These are phyloP conservation scores for Solanum gracilifrons DNA, from an alignment of 257 asterid genomes.

Conservation along the genomic window DNA sequence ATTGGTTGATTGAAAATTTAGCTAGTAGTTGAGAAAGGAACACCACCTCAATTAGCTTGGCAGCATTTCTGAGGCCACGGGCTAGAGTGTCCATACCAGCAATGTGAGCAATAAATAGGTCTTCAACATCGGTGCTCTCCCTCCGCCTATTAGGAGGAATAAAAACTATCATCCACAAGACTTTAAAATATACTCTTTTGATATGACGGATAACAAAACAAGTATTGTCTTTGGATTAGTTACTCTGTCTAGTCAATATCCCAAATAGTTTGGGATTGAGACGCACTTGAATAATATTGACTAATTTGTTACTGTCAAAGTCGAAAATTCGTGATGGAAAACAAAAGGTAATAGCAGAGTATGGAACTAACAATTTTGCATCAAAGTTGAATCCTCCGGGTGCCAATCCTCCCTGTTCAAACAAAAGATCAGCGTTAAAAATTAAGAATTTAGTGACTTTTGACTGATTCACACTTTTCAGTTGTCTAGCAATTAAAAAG, in stretches of 20 bases:
- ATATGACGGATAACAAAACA: not conserved
- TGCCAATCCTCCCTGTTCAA: slow-evolving; percentile 74
- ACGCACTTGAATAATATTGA: not conserved
- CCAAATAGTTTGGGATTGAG: not conserved
- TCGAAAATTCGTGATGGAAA: not conserved
- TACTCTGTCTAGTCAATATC: not conserved
- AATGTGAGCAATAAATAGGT: slow-evolving; percentile 79
- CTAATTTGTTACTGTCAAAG: not conserved
- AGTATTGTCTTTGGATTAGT: not conserved
- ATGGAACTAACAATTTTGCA: slow-evolving; percentile 66
- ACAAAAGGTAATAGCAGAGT: not conserved
- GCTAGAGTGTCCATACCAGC: slow-evolving; percentile 96
- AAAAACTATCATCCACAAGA: not conserved
- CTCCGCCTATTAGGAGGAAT: slow-evolving; percentile 47
- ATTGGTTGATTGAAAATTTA: not conserved
- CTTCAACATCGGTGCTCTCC: slow-evolving; percentile 97
- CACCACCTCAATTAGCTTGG: slow-evolving; percentile 65
- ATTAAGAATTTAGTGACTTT: not conserved
- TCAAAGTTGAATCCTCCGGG: slow-evolving; percentile 99
- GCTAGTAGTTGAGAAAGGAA: not conserved
- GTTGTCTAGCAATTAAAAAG: not conserved
- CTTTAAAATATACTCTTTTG: not conserved
- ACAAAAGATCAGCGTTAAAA: not conserved
- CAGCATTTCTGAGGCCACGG: slow-evolving; percentile 92
- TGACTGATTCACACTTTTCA: not conserved